Conservation (phyloP, 768 basidiomycete species). For the Suillus subluteus region DNA sequence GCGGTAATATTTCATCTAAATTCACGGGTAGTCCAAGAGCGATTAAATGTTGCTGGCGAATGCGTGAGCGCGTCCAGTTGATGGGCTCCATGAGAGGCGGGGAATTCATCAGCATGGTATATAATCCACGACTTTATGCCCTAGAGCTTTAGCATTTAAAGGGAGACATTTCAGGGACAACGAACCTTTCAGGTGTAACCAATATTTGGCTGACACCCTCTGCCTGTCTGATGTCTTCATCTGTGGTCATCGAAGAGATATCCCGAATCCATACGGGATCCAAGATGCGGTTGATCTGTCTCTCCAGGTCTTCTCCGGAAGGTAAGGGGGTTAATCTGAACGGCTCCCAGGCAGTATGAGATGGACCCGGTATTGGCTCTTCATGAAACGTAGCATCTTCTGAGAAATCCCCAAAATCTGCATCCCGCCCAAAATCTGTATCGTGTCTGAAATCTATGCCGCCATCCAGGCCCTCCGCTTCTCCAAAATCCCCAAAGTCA, state of each 20-base stretch:
- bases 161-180: constrained; percentile 21
- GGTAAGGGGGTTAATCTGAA: constrained; percentile 69
- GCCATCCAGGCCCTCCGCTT: constrained; percentile 44
- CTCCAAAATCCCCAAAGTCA: constrained; percentile 88
- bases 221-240: constrained; percentile 76
- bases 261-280: constrained; percentile 65
- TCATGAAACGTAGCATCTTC: constrained; percentile 28
- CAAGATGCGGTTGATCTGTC: constrained; percentile 68
- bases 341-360: constrained; percentile 57
- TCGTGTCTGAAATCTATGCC: constrained; percentile 23
- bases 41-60: constrained; percentile 89
- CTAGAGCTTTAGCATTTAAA: constrained; percentile 21
- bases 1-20: constrained; percentile 87
- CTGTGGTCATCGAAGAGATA: constrained; percentile 56
- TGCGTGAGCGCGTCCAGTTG: constrained; percentile 93
- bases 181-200: constrained; percentile 73
- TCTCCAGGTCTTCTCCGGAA: constrained; percentile 54
- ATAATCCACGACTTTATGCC: constrained; percentile 70
- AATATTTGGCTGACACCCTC: constrained; percentile 84
- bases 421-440: constrained; percentile 40
- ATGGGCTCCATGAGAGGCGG: constrained; percentile 82
- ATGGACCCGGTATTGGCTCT: constrained; percentile 45
- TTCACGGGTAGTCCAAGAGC: constrained; percentile 93
- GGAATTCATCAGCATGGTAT: constrained; percentile 69
- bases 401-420: constrained; percentile 41